Percentiles rank a stretch among this genome's conserved stretches.
Evolutionary conservation across 192 early-diverging fungal species (phyloP).

Genomic region (Coemansia nantahalensis): DNA sequence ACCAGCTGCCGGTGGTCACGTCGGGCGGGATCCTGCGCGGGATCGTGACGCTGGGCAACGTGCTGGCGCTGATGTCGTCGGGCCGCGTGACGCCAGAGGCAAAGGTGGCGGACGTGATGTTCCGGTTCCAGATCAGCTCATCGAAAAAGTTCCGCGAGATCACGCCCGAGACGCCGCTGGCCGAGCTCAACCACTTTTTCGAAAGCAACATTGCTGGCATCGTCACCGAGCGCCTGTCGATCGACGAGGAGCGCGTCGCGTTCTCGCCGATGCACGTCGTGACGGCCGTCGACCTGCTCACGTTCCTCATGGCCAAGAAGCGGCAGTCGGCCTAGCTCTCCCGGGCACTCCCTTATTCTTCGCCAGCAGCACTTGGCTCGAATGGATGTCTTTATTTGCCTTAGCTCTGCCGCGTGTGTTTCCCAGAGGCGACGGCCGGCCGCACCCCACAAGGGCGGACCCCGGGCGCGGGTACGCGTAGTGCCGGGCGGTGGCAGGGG

Average conservation of each 20-base stretch:
- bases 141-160: constrained; percentile 82
- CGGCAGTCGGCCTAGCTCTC: constrained; percentile 5
- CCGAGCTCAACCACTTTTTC: constrained; percentile 83
- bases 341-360: background rate
- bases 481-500: no score
- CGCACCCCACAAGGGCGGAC: no score
- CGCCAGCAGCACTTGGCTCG: no score
- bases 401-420: no score
- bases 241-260: constrained; percentile 57
- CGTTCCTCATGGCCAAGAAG: constrained; percentile 66
- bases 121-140: constrained; percentile 65
- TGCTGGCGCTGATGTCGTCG: constrained; percentile 76
- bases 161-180: constrained; percentile 80
- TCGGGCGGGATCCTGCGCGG: constrained; percentile 67
- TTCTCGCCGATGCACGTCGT: constrained; percentile 74
- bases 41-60: constrained; percentile 84
- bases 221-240: constrained; percentile 72
- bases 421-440: no score
- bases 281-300: constrained; percentile 92
- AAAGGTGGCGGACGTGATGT: constrained; percentile 74
- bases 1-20: constrained; percentile 91
- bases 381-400: no score
- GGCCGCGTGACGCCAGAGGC: constrained; percentile 65
- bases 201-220: constrained; percentile 88
- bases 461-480: no score